Evolutionary conservation across 371 early-diverging fungal species (phyloP).

Genomic region (Mucor mucedo): DNA sequence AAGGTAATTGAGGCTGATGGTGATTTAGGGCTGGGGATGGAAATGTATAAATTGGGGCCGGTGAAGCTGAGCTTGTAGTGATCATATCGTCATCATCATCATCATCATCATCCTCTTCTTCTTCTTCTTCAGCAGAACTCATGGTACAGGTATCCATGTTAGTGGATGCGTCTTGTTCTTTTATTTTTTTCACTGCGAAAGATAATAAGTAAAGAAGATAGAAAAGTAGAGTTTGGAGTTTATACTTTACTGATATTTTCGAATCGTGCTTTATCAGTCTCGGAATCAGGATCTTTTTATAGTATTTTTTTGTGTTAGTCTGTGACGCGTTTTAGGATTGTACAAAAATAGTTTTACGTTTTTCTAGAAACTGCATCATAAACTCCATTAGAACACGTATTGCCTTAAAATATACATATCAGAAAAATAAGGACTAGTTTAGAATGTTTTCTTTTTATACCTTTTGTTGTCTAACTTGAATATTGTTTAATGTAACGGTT

Average conservation of each 20-base stretch:
- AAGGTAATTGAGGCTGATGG: not conserved
- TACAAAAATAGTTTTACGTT: not conserved
- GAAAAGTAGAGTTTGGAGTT: not conserved
- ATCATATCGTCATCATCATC: not conserved
- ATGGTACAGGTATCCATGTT: too few relatives aligned
- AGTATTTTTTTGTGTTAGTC: not conserved
- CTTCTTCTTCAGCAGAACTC: too few relatives aligned
- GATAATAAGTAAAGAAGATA: not conserved
- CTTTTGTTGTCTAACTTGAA: slow-evolving; percentile 6
- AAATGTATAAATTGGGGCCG: not conserved
- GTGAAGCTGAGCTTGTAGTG: not conserved
- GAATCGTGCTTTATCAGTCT: not conserved
- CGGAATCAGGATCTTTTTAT: not conserved
- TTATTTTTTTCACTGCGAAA: not conserved
- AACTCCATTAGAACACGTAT: slow-evolving; percentile 2
- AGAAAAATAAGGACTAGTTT: not conserved
- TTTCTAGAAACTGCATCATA: not conserved
- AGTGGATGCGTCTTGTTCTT: not conserved
- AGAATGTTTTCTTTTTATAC: not conserved
- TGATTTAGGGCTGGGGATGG: not conserved
- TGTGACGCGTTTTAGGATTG: not conserved
- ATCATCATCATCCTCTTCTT: not conserved
- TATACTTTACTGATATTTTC: not conserved
- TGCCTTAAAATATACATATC: not conserved
- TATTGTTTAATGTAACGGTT: not conserved